Base-by-base conservation (phyloP, 108 stramenopile genomes). In the Epipyxis sp. region DNA sequence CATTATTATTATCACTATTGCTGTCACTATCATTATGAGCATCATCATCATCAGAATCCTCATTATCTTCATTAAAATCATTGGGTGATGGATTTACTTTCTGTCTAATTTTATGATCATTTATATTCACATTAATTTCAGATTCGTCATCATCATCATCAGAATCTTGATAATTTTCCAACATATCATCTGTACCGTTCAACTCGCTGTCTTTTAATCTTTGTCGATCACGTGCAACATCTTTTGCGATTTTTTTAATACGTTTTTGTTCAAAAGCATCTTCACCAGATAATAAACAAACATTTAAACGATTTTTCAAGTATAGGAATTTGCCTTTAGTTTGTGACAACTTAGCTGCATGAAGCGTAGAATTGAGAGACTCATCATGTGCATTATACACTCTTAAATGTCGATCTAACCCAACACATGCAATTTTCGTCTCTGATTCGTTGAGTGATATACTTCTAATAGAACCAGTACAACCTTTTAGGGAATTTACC, bases 281-380 rank as follows among this genome's bases (percentile, higher is more conserved):
- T 10, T 35, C 34, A 13, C 50, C 20, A 16, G 40, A 37, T 16
- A 25, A 32, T 32, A 74, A 74, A 42, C 6, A 39, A 39, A 76
- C 74, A 69, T 83, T 84, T n/a, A 83, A 50, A 32, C 84, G 82
- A 40, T 84, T 81, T 69, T 82, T 82, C 44, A 84, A 82, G 76
- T 84, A 84, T 10, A 81, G 59, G 34, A 16, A 6, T 32, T n/a
- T n/a, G n/a, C n/a, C n/a, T n/a, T n/a, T n/a, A n/a, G n/a, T n/a
- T n/a, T n/a, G n/a, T n/a, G n/a, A n/a, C n/a, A n/a, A n/a, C n/a
- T n/a, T n/a, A n/a, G 27, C 35, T 29, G 34, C 35, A 65, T 3
- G 61, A 16, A 32, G 20, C 25, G 27, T 10, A 65, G 34, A 32
- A 32, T 65, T 65, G 61, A n/a, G n/a, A n/a, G n/a, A n/a, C n/a